Base-by-base conservation (phyloP, 1,284 basidiomycete genomes). In the Malassezia pachydermatis region DNA sequence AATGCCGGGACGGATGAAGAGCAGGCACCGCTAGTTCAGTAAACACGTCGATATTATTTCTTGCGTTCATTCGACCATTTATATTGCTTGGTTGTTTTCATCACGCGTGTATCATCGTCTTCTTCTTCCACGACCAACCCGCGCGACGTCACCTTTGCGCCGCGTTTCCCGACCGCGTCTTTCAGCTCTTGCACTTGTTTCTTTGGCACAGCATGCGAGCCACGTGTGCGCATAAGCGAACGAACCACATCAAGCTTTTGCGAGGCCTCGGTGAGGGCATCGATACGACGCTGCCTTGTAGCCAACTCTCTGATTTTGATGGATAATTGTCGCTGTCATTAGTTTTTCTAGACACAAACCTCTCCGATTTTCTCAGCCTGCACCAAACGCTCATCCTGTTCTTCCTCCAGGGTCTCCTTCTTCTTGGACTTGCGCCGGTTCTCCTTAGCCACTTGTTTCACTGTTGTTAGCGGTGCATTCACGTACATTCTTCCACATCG, bases 1-100 rank as follows among this genome's bases (percentile, higher is more conserved):
- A 8, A 37, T 6, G 19, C 27, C 9, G 41, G 53, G 25, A 50
- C 59, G 58, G 88, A 92, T 64, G 86, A 87, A 69, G 88, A 94
- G 74, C 79, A 86, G 48, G 84, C 83, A 17, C 87, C 88, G 10
- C 79, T 90, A 4, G 54, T 56, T 33, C 37, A 22, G 5, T 46
- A 17, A 37, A 10, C 10, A 25, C 5, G 35, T 17, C 5, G 13
- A 30, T 6, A 17, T 47, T 40, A 52, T 27, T 52, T 52, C 25
- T 47, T 52, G 20, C 50, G 50, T 23, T 47, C 50, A 33, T 52
- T 52, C 16, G 50, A 52, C 50, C 50, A 52, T 17, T 52, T 52
- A 40, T 52, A 52, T 19, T 42, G 30, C 38, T 52, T 52, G 24
- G 23, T 46, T 1, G 48, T 46, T 30, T 17, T 34, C 9, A 13